phyloP scores from a whole-genome alignment of 192 early-diverging fungal species.

The Cladochytrium replicatum region DNA sequence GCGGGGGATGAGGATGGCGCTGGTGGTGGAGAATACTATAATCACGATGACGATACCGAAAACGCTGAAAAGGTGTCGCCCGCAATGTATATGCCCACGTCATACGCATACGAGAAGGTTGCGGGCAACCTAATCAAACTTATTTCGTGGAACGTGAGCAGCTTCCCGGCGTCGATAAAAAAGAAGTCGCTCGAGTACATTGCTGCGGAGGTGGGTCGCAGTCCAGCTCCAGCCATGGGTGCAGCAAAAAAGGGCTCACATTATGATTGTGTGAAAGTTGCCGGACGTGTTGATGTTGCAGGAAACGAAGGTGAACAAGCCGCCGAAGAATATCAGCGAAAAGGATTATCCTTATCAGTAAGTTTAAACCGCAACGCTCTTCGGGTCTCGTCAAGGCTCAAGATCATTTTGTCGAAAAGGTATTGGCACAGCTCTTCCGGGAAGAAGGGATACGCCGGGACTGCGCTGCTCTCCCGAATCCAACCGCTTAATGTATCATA shows the following conservation, averaged over 20 bases:
- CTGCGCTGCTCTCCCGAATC: constrained; percentile 53
- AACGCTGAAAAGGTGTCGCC: no score
- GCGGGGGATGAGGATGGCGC: no score
- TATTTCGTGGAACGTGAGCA: constrained; percentile 70
- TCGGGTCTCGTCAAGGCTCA: no score
- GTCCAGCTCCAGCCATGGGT: background rate
- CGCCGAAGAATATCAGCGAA: constrained; percentile 47
- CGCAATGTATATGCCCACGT: no score
- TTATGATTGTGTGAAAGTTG: constrained; percentile 61
- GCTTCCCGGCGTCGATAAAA: constrained; percentile 58
- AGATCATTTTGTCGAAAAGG: constrained; percentile 2
- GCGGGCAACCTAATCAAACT: constrained; percentile 38
- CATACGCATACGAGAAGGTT: no score
- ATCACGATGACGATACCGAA: no score
- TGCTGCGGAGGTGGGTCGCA: background rate
- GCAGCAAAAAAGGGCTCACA: constrained; percentile 47
- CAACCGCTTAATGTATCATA: constrained; percentile 53
- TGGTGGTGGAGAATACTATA: no score
- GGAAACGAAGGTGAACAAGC: constrained; percentile 73
- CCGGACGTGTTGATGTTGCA: constrained; percentile 76
- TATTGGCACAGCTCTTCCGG: constrained; percentile 48
- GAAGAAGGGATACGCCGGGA: constrained; percentile 75
- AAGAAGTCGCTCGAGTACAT: constrained; percentile 40
- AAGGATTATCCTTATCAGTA: constrained; percentile 60
- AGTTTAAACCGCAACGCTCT: background rate